Base-by-base conservation (phyloP, 306 rosid genomes). In the Citrullus amarus region DNA sequence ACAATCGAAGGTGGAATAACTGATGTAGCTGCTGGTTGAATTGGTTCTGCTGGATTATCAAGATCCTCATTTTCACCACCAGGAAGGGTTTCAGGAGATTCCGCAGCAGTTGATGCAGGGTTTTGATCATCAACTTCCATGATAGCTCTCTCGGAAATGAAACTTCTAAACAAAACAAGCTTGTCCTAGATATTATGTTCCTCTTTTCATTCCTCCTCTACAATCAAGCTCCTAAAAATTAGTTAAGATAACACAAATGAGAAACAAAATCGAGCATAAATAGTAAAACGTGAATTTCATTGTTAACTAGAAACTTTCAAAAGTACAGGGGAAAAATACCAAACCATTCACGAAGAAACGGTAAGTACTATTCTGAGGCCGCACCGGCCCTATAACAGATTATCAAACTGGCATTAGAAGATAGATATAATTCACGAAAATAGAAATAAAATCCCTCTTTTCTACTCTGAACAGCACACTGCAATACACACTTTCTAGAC, bases 101-200 rank as follows among this genome's bases (percentile, higher is more conserved):
- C 97, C 58, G 61, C 58, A 70, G 89, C 75, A 84, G 81, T 58
- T 39, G 87, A 43, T 20, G 84, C 30, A n/a, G 85, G 78, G 32
- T 70, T 84, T 76, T 88, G 90, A 80, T 84, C 95, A 8, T 90
- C 95, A 7, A 78, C 80, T 32, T 83, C 86, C 89, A 88, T 87
- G 79, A 41, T 63, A 69, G 79, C 82, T 84, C 30, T 20, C 30
- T 48, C 16, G 17, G 54, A 39, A 72, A 71, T 14, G 48, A 48
- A 82, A 15, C 32, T 57, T 48, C 65, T 20, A 62, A 46, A 28
- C 60, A 46, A 72, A 16, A 72, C 17, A 50, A 25, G 41, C 44
- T 72, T 50, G 50, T 72, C 43, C 77, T 36, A 50, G 58, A 50
- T 48, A 25, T 22, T 50, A 38, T 25, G 28, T 4, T 72, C 59